phyloP scores from a whole-genome alignment of 2,329 filamentous ascomycete genomes.

The Mariannaea elegans region DNA sequence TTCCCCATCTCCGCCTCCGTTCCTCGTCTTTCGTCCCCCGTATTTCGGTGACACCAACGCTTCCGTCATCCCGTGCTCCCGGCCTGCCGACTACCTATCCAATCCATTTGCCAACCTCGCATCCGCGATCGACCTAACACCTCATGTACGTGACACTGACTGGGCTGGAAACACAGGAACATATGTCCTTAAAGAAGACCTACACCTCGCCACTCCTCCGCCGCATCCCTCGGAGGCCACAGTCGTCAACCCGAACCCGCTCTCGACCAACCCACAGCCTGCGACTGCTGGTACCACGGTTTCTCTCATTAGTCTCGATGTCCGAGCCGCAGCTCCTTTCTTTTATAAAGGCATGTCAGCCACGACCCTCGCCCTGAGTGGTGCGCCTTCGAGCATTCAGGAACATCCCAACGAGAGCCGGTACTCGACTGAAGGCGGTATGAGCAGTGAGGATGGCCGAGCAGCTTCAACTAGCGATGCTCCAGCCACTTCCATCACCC shows the following conservation, averaged over 20 bases:
- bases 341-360: constrained; percentile 64
- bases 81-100: not conserved
- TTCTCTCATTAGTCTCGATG: constrained; percentile 77
- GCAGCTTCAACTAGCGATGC: constrained; percentile 63
- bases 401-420: constrained; percentile 70
- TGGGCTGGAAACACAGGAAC: constrained; percentile 66
- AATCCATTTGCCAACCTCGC: not conserved
- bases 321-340: constrained; percentile 62
- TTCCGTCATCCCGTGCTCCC: not conserved
- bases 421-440: constrained; percentile 66
- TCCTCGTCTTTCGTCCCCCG: not conserved
- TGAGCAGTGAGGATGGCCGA: constrained; percentile 66
- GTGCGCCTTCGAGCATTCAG: constrained; percentile 61
- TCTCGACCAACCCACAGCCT: constrained; percentile 85
- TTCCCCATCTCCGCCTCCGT: not conserved
- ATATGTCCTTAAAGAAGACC: constrained; percentile 88
- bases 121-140: not conserved
- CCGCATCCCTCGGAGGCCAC: constrained; percentile 95
- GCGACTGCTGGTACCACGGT: constrained; percentile 86
- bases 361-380: constrained; percentile 56
- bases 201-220: constrained; percentile 91
- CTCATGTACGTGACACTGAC: constrained; percentile 21
- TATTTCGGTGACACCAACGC: constrained; percentile 12
- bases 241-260: constrained; percentile 85
- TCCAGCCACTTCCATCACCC: constrained; percentile 50